Base-by-base conservation (phyloP, 306 rosid genomes). In the Astragalus membranaceus region DNA sequence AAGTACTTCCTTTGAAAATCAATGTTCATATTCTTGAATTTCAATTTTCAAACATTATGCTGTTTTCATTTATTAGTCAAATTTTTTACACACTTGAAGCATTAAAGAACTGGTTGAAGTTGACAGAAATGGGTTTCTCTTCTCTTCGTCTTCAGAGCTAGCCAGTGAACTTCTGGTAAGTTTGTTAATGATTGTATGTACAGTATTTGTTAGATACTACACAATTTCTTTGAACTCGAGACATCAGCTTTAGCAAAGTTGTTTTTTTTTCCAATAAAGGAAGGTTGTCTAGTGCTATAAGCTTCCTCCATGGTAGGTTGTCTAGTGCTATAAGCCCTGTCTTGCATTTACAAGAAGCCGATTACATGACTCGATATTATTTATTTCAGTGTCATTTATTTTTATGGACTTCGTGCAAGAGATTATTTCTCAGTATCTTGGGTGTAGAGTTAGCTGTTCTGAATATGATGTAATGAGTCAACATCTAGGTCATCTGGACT, bases 121-220 rank as follows among this genome's bases (percentile, higher is more conserved):
- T 76, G 97, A 86, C 79, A 80, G 84, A 85, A 90, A 85, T 12
- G 97, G 97, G 20, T 86, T 90, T 44, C 96, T 94, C 74, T 90
- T 94, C 75, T 88, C 97, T 53, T 87, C 95, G 8, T 81, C 98
- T 16, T 94, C 97, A 47, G 98, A 94, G 81, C 85, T 94, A 80
- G 98, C 97, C 4, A 97, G 88, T 80, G 92, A 94, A 77, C 95
- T 94, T 72, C 53, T 94, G 88, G 98, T 94, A 73, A 81, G 85
- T 75, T 72, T 72, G 44, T 35, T 35, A 35, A 8, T 39, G 44
- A 39, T 39, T 39, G 44, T 0, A 39, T 39, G 44, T 39, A 39
- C 44, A 39, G 0, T 8, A 39, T 8, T 8, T 8, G 10, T 39
- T 39, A 39, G 44, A 39, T 0, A 39, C 11, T 37, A 6, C 44